phyloP scores from a whole-genome alignment of 495 filamentous ascomycete species.

The Letharia lupina region DNA sequence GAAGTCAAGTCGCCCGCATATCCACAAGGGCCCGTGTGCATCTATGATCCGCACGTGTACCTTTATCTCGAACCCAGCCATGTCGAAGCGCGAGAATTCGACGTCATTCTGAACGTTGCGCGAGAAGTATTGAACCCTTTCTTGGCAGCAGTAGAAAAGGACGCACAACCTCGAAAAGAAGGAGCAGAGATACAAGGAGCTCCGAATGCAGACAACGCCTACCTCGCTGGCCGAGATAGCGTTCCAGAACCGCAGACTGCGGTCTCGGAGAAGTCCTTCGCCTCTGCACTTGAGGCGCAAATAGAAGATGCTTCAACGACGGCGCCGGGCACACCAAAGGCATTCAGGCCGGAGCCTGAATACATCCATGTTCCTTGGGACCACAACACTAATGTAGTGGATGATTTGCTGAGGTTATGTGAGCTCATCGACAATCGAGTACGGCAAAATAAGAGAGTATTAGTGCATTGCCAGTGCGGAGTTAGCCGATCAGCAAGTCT shows the following conservation, averaged over 20 bases:
- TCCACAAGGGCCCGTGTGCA: conserved; percentile 82
- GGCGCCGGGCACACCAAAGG: conserved; percentile 53
- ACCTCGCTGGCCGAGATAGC: conserved; percentile 30
- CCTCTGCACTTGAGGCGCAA: conserved; percentile 58
- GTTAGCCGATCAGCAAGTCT: conserved; percentile 94
- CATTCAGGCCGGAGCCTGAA: conserved; percentile 56
- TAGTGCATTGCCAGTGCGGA: conserved; percentile 93
- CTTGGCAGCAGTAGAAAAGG: conserved; percentile 29
- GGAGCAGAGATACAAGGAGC: conserved; percentile 8
- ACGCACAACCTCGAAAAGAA: conserved; percentile 29
- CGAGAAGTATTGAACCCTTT: conserved; percentile 92
- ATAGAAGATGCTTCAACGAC: conserved; percentile 29
- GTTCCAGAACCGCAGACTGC: conserved; percentile 60
- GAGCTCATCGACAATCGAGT: conserved; percentile 76
- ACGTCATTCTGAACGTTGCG: conserved; percentile 91
- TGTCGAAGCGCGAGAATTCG: conserved; percentile 76
- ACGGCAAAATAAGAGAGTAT: conserved; percentile 70
- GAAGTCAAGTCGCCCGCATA: conserved; percentile 88
- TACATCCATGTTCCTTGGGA: conserved; percentile 97
- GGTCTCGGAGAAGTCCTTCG: conserved; percentile 58
- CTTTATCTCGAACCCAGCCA: conserved; percentile 85
- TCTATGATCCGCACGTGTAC: conserved; percentile 88
- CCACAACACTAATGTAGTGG: conserved; percentile 91
- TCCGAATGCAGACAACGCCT: background rate
- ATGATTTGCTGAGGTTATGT: conserved; percentile 76